Base-by-base conservation (phyloP, 2,329 filamentous ascomycete species). In the Clarireedia hainanense region DNA sequence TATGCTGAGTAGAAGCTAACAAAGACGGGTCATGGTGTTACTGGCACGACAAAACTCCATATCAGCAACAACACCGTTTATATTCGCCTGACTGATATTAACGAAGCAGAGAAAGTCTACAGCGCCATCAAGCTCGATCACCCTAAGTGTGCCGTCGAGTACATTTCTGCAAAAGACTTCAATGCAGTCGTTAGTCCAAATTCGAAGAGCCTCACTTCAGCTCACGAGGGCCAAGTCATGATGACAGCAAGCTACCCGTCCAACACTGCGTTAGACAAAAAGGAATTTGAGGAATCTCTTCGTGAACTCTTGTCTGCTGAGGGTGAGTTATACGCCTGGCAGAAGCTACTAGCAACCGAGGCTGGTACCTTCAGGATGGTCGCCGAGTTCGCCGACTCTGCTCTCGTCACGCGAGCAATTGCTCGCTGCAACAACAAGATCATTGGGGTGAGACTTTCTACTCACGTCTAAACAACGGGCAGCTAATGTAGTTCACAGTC, bases 171-270 rank as follows among this genome's bases (percentile, higher is more conserved):
- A 12, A 53, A 46, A 47, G 56, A 48, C 15, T 63, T 60, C 50
- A 57, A 36, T 7, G 49, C 53, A 14, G 17, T 6, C 67, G 9
- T 62, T 60, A 12, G 63, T 65, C 37, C 52, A 50, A 27, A 54
- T 30, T 50, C 27, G 9, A 39, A 52, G 61, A 63, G 26, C 51
- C 57, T 23, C 26, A 10, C 5, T 7, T 74, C 76, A 17, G 69
- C 75, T 48, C 75, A 79, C 59, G 80, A 84, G 68, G 81, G 79
- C 17, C 79, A 83, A 63, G 66, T 83, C 40, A 70, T 75, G 55
- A 66, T 83, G 10, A 75, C 73, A n/a, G 76, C 79, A 24, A 73
- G 74, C 46, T 67, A 65, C 52, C 67, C 66, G 14, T 46, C 58
- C 17, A 27, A 36, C 5, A 55, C 57, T 27, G 64, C 50, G 53